A percentile compares a stretch with the other conserved stretches of the same genome.
These are phyloP conservation scores for Arthrobotrys pseudoclavata DNA, from an alignment of 2,329 filamentous ascomycete species.

Conservation along the genomic window DNA sequence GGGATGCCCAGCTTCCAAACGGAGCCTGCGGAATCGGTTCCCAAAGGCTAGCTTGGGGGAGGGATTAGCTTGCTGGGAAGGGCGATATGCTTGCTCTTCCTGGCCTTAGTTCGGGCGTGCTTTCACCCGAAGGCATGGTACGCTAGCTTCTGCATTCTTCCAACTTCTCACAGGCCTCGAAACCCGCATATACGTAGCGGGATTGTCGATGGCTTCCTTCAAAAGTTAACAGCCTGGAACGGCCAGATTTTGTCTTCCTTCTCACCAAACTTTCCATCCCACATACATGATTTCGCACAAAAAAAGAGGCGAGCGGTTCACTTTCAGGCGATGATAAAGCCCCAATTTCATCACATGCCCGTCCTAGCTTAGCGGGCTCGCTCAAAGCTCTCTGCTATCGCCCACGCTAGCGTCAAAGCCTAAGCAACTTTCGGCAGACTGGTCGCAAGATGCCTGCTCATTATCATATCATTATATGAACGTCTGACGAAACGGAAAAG, in stretches of 20 bases:
- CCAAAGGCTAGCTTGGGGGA: slow-evolving; percentile 43
- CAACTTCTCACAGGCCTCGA: slow-evolving; percentile 20
- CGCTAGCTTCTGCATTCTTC: slow-evolving; percentile 23
- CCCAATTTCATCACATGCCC: slow-evolving; percentile 43
- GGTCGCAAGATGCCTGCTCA: slow-evolving; percentile 35
- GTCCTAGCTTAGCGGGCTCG: slow-evolving; percentile 25
- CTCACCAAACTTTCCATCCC: background rate
- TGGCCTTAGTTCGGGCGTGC: slow-evolving; percentile 16
- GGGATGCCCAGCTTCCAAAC: slow-evolving; percentile 21
- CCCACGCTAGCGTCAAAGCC: slow-evolving; percentile 33
- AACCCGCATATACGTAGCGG: slow-evolving; percentile 2
- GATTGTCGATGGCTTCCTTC: background rate
- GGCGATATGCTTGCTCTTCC: slow-evolving; percentile 25
- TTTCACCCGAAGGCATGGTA: slow-evolving; percentile 47
- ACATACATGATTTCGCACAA: background rate
- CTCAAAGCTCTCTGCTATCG: slow-evolving; percentile 26
- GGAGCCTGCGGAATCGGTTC: slow-evolving; percentile 54
- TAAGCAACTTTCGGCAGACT: slow-evolving; percentile 54
- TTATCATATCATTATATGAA: slow-evolving; percentile 44
- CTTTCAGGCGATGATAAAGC: slow-evolving; percentile 19
- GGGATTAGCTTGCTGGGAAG: slow-evolving; percentile 23
- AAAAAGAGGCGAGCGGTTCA: slow-evolving; percentile 2
- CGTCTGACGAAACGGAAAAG: slow-evolving; percentile 28
- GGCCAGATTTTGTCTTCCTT: background rate
- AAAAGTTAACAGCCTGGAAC: slow-evolving; percentile 8